Base-by-base conservation (phyloP, 2,329 filamentous ascomycete species). In the Epichloe sylvatica region DNA sequence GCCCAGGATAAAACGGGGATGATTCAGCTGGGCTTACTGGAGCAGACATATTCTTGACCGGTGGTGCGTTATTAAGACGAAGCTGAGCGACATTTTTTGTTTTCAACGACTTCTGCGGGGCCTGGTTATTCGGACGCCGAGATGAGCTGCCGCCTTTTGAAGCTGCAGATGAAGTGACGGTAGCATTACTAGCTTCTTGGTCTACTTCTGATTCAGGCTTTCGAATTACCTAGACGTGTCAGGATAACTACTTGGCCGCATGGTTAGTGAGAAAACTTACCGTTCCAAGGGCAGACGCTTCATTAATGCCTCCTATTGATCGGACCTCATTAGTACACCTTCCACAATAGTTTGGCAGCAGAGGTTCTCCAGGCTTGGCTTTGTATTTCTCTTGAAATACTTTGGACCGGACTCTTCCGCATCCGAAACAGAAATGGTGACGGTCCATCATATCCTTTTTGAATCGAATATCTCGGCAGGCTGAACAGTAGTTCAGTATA, bases 381-480 rank as follows among this genome's bases (percentile, higher is more conserved):
- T 48, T 40, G 21, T 61, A 49, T n/a, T 45, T 49, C 4, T 53
- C 49, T 5, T 62, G 59, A 45, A 60, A 62, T 4, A 40, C 44
- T 34, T 55, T 60, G 13, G 60, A 62, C 38, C 60, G 49, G 3
- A 53, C 59, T 21, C 54, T 52, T 6, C 60, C 60, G 40, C 60
- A 62, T 11, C 60, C 54, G n/a, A 56, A 68, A 56, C 73, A 76
- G 19, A 73, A 66, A 48, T 71, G 70, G 37, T 61, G 57, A 1
- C 46, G 33, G 8, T 58, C 54, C 9, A 56, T 52, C 34, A 60
- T 45, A 1, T 57, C 58, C 25, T 55, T 52, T 3, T 54, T 49
- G 7, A 61, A 53, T 19, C 49, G 55, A n/a, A 51, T 50, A 38
- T 62, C 55, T 37, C 63, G 62, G 50, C 68, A 70, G 5, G 54